Evolutionary conservation across 2,329 filamentous ascomycete genomes (phyloP).

Genomic region (Penicillium sp.): DNA sequence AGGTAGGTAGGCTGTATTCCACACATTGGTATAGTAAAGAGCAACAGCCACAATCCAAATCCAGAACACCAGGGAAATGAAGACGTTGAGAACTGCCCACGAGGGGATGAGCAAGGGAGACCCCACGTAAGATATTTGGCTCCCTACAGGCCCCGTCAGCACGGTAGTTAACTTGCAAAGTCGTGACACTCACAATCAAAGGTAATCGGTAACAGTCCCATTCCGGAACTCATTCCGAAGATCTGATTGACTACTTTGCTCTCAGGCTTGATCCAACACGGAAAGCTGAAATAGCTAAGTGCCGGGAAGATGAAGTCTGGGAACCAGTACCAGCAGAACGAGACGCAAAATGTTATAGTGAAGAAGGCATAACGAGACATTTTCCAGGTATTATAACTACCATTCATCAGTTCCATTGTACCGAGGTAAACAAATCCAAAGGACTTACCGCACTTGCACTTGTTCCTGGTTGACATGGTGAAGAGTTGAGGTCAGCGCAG

Average conservation of each 20-base stretch:
- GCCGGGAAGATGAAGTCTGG: conserved; percentile 32
- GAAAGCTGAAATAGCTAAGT: conserved; percentile 31
- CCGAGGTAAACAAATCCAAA: background rate
- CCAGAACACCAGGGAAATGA: conserved; percentile 63
- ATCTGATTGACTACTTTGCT: conserved; percentile 30
- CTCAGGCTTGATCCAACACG: conserved; percentile 31
- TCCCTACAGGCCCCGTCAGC: conserved; percentile 17
- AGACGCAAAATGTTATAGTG: conserved; percentile 16
- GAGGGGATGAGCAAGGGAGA: conserved; percentile 63
- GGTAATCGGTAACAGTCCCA: conserved; percentile 34
- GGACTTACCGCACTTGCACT: conserved; percentile 38
- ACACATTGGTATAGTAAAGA: conserved; percentile 48
- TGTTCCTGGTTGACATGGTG: conserved; percentile 56
- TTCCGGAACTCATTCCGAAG: conserved; percentile 29
- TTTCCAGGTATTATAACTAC: conserved; percentile 39
- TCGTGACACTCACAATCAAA: conserved; percentile 39
- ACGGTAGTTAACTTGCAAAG: background rate
- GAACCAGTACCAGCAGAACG: conserved; percentile 33
- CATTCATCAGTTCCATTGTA: conserved; percentile 40
- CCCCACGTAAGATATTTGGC: conserved; percentile 26
- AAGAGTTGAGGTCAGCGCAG: conserved; percentile 67
- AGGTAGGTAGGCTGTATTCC: conserved; percentile 20
- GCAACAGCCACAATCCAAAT: conserved; percentile 57
- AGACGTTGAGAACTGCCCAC: conserved; percentile 67
- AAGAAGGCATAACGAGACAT: conserved; percentile 35